Evolutionary conservation across 306 rosid genomes (phyloP), one percentile per base, ranked within the genome.

Genomic region (Cucumis melo): DNA sequence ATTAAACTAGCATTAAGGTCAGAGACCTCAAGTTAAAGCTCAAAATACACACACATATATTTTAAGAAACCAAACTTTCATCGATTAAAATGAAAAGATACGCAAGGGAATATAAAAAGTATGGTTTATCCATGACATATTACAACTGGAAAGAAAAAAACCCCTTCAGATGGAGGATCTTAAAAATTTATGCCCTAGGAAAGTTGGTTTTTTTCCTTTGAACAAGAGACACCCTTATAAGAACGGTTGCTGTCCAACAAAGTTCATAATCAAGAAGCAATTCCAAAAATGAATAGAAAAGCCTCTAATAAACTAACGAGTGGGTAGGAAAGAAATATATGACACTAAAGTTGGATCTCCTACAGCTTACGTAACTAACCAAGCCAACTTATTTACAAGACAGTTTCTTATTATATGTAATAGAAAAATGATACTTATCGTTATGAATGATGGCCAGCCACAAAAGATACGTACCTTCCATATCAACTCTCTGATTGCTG

Each of bases 401-500:
- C 8, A 71, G 39, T 23, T 48, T 71, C 20, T 56, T 38, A 19
- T 14, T 38, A 19, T 32, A 74, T 27, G 10, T n/a, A 32, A 74
- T 32, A 61, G 16, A 32, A 73, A 32, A 74, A 20, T 48, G 24
- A 32, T 54, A 75, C 76, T 72, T 27, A 50, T 73, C 17, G 29
- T 8, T 19, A 32, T 36, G 50, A 74, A 56, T 56, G 42, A 19
- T 56, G 81, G 4, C 46, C 9, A 80, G 14, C 74, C 54, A 41
- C 61, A 24, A 56, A 77, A 63, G 72, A 66, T 75, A 34, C 73
- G 73, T 79, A 94, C 99, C 97, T 90, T 94, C 99, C 97, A 90
- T 81, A 90, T 85, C 61, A 92, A 86, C 55, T 89, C 96, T 89
- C 97, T 83, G 80, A 87, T 83, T 84, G 81, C 88, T 76, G 93